These are phyloP conservation scores for Sarocladium strictum DNA, from an alignment of 2,329 filamentous ascomycete genomes.

Conservation along the genomic window DNA sequence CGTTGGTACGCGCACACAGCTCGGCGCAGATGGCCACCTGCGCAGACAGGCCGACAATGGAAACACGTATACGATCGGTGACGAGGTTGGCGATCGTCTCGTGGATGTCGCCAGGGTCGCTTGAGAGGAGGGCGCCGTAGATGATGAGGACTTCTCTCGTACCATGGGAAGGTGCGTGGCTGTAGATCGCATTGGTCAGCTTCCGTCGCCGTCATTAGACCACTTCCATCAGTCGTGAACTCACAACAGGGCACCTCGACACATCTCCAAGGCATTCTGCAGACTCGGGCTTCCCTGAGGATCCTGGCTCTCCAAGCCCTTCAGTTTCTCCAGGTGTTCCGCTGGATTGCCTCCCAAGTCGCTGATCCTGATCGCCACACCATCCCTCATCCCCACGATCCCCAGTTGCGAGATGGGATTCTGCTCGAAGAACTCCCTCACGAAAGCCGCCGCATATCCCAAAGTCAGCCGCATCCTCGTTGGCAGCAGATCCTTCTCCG, in stretches of 20 bases:
- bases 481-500: slow-evolving; percentile 88
- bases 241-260: slow-evolving; percentile 80
- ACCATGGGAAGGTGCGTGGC: slow-evolving; percentile 86
- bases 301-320: slow-evolving; percentile 59
- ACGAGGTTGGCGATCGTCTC: slow-evolving; percentile 77
- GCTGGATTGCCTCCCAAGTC: slow-evolving; percentile 89
- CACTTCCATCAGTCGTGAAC: slow-evolving; percentile 19
- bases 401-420: slow-evolving; percentile 96
- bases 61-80: slow-evolving; percentile 77
- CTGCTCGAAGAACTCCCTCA: slow-evolving; percentile 94
- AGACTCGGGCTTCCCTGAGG: slow-evolving; percentile 72
- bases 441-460: slow-evolving; percentile 79
- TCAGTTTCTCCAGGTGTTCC: slow-evolving; percentile 75
- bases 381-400: slow-evolving; percentile 89
- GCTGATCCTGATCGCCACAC: slow-evolving; percentile 76
- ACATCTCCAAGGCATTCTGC: slow-evolving; percentile 96
- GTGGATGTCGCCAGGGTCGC: slow-evolving; percentile 93
- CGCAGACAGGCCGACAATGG: slow-evolving; percentile 83
- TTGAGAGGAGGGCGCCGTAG: slow-evolving; percentile 83
- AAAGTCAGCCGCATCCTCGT: slow-evolving; percentile 79
- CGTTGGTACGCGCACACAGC: slow-evolving; percentile 82
- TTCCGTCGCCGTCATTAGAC: background rate
- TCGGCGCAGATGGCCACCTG: slow-evolving; percentile 90
- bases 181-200: slow-evolving; percentile 23
- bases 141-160: slow-evolving; percentile 90